phyloP scores from a whole-genome alignment of 2,329 filamentous ascomycete genomes.

The Trichoderma arundinaceum region DNA sequence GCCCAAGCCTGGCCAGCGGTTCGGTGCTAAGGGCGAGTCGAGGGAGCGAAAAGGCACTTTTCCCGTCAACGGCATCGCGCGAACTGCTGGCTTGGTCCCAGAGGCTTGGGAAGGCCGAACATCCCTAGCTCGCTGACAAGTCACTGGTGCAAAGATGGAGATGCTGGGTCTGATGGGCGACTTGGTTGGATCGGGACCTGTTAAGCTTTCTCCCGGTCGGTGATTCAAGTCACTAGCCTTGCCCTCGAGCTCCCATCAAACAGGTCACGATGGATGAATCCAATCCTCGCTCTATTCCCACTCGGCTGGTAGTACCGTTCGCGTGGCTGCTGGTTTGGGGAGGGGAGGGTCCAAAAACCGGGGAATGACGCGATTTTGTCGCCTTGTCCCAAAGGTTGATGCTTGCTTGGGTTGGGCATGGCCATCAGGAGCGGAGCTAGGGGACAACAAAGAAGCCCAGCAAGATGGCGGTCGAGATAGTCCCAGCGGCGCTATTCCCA shows the following conservation, averaged over 20 bases:
- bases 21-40: slow-evolving; percentile 25
- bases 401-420: neutral
- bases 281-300: neutral
- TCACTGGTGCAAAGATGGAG: slow-evolving; percentile 12
- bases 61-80: slow-evolving; percentile 19
- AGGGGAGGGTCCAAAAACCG: slow-evolving; percentile 14
- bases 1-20: neutral
- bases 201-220: slow-evolving; percentile 31
- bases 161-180: slow-evolving; percentile 9
- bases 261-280: slow-evolving; percentile 28
- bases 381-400: slow-evolving; percentile 19
- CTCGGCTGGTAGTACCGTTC: slow-evolving; percentile 21
- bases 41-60: slow-evolving; percentile 3
- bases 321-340: slow-evolving; percentile 16
- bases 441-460: neutral
- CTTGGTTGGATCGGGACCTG: slow-evolving; percentile 23
- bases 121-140: slow-evolving; percentile 21
- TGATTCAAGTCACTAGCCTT: slow-evolving; percentile 26
- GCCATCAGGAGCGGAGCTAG: slow-evolving; percentile 11
- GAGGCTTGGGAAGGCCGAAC: slow-evolving; percentile 22
- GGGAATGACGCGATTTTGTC: slow-evolving; percentile 25
- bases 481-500: slow-evolving; percentile 10
- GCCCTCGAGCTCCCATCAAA: slow-evolving; percentile 11
- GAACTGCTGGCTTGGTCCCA: slow-evolving; percentile 26
- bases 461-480: slow-evolving; percentile 13